Base-by-base conservation (phyloP, 768 basidiomycete genomes). In the Albatrellus ellisii region DNA sequence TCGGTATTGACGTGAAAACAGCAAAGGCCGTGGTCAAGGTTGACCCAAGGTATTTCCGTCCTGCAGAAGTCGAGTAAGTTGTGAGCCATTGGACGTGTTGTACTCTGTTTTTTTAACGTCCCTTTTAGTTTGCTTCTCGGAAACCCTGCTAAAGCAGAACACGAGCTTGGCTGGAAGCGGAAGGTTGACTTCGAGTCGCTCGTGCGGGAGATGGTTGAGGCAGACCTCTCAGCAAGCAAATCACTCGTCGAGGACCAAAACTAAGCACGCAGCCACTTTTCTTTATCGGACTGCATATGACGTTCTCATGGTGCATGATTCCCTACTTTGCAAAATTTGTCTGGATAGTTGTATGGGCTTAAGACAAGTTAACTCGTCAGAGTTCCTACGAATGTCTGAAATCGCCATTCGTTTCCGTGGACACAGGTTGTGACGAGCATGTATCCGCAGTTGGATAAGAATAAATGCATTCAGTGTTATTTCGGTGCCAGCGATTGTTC, bases 61-160 rank as follows among this genome's bases (percentile, higher is more conserved):
- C 88, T 7, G 85, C 87, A 15, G 88, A 92, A 76, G 89, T 94
- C 62, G 89, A 94, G 79, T 88, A 54, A 47, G 84, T 79, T 12
- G 48, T 18, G 33, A 28, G 29, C 42, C 22, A 21, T 27, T 25
- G n/a, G n/a, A n/a, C n/a, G n/a, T n/a, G n/a, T n/a, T n/a, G n/a
- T 33, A 15, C 20, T 17, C 21, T 26, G 42, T 11, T 21, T 21
- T 21, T 24, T 42, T 21, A n/a, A 18, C 39, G 33, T 26, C 35
- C 12, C 9, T 38, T 31, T 12, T 6, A 90, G 88, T 4, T 73
- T 92, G 42, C 71, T 97, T 29, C 71, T 80, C 36, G 92, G 92
- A 11, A 81, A 84, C 60, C 88, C 91, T 4, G 67, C 81, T 39
- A 97, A 97, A 65, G 92, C 94, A 0, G 90, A 95, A 59, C 74